Evolutionary conservation across 371 early-diverging fungal species (phyloP), one percentile per base, ranked within the genome.

Genomic region (Mucor lusitanicus): DNA sequence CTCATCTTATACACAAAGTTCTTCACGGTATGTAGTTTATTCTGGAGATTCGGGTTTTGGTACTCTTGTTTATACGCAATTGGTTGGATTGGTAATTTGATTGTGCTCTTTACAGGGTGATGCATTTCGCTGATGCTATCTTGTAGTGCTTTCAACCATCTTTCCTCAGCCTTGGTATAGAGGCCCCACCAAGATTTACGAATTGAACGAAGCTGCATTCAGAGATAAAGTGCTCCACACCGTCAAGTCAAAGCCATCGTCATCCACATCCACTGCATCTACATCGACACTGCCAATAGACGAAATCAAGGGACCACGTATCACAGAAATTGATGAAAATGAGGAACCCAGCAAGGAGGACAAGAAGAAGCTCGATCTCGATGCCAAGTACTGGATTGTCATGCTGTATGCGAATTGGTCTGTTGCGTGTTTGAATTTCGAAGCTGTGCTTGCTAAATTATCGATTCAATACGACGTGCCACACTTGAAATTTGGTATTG

Each of bases 111-210:
- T 27, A 44, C 40, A n/a, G 30, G 19, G 32, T 2, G 11, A 11
- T 15, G n/a, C 28, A 37, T 50, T 23, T n/a, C n/a, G 48, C 33
- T 57, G 25, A 39, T 27, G 63, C 37, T 53, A n/a, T 0, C 13
- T 17, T 59, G 3, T 64, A 87, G 87, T 67, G 0, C 59, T 88
- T 33, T 88, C 85, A 17, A 76, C 82, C 19, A 55, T 83, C 2
- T 75, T 85, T 32, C 86, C 86, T 37, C 88, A 86, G 37, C 88
- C 88, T 15, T 77, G 87, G 69, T 88, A 88, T 59, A 83, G 76
- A 33, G 88, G 88, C 1, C 84, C 88, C 8, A 82, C 82, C 25
- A 78, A 81, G 28, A 78, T 84, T 57, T 59, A 59, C 37, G 84
- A 84, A 57, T 60, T 83, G 0, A 78, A 60, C 33, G 76, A 73